Conservation (phyloP, 1,284 basidiomycete species). For the Sanghuangporus baumii region DNA sequence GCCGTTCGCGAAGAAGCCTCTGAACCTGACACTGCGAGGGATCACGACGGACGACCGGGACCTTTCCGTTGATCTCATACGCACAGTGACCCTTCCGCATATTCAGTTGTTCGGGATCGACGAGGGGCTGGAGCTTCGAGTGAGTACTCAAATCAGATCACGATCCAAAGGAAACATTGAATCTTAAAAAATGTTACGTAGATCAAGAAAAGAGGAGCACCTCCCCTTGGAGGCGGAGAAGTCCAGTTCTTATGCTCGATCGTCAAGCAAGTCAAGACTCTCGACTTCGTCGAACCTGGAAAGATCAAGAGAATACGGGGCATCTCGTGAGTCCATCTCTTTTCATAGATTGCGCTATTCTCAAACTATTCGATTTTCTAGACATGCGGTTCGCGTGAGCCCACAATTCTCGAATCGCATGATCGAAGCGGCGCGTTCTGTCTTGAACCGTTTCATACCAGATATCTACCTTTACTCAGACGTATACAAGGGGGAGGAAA, state of each 20-base stretch:
- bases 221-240: slow-evolving; percentile 90
- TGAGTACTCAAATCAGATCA: slow-evolving; percentile 29
- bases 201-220: slow-evolving; percentile 92
- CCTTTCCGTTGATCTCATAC: slow-evolving; percentile 84
- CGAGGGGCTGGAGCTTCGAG: slow-evolving; percentile 81
- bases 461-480: slow-evolving; percentile 99
- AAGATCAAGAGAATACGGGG: slow-evolving; percentile 94
- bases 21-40: slow-evolving; percentile 79
- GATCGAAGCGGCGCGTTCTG: slow-evolving; percentile 88
- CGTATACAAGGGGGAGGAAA: slow-evolving; percentile 96
- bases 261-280: slow-evolving; percentile 83
- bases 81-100: slow-evolving; percentile 91
- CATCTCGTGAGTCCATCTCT: slow-evolving; percentile 65
- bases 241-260: slow-evolving; percentile 91
- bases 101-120: slow-evolving; percentile 86
- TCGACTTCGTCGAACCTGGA: slow-evolving; percentile 90
- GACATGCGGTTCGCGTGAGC: slow-evolving; percentile 90
- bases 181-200: slow-evolving; percentile 28
- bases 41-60: slow-evolving; percentile 89
- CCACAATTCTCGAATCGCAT: slow-evolving; percentile 98
- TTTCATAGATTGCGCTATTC: background rate
- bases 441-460: slow-evolving; percentile 95
- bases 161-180: background rate
- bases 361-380: slow-evolving; percentile 28
- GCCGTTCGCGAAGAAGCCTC: slow-evolving; percentile 88